phyloP scores from a whole-genome alignment of 495 filamentous ascomycete species.

The Xylaria cubensis region DNA sequence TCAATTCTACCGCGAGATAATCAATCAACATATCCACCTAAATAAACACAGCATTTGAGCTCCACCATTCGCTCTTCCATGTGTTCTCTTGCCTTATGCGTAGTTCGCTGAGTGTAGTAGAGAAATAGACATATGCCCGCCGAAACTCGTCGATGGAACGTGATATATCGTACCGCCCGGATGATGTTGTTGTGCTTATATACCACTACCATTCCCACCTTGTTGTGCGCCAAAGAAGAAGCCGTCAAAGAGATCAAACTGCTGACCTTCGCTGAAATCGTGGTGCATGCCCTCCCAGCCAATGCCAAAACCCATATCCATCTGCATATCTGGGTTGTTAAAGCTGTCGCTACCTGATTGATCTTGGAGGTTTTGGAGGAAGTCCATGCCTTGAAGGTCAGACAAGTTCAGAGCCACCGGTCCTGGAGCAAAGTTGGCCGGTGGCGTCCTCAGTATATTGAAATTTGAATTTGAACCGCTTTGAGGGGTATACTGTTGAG shows the following conservation, averaged over 20 bases:
- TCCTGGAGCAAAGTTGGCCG: conserved; percentile 32
- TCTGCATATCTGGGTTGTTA: conserved; percentile 44
- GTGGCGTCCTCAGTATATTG: conserved; percentile 35
- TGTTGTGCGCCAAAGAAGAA: conserved; percentile 82
- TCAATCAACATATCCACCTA: neutral
- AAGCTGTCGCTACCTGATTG: conserved; percentile 40
- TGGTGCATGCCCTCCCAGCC: conserved; percentile 74
- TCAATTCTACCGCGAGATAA: conserved; percentile 1
- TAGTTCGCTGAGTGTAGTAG: neutral
- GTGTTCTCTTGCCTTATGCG: neutral
- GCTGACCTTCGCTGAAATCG: conserved; percentile 79
- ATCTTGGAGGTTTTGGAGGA: conserved; percentile 49
- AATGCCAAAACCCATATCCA: conserved; percentile 78
- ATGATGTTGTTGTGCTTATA: conserved; percentile 10
- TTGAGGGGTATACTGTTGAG: conserved; percentile 33
- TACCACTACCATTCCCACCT: conserved; percentile 35
- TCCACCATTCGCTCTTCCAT: neutral
- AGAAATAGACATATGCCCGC: neutral
- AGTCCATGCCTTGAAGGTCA: conserved; percentile 55
- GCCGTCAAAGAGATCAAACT: conserved; percentile 86
- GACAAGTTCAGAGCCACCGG: conserved; percentile 40
- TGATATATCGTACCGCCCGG: neutral
- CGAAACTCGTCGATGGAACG: neutral
- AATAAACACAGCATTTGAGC: neutral
- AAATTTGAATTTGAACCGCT: conserved; percentile 36